Percentiles rank a stretch among this genome's conserved stretches.
These are phyloP conservation scores for Fusarium compactum DNA, from an alignment of 2,329 filamentous ascomycete genomes.

Conservation along the genomic window DNA sequence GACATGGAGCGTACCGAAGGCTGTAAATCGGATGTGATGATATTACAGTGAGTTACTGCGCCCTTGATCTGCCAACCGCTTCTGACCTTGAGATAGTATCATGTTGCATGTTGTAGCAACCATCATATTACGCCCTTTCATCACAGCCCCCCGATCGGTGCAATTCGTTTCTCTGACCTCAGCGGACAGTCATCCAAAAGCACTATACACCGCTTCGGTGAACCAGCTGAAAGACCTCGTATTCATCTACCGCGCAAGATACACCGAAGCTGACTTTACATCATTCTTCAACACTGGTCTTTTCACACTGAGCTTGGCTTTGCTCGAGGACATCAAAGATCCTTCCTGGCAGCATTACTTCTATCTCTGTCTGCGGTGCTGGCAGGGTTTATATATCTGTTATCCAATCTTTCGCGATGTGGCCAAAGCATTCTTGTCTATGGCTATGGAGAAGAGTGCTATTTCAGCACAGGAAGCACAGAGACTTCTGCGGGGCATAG, in stretches of 20 bases:
- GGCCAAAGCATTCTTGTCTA: not conserved
- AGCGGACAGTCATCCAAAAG: not conserved
- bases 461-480: not conserved
- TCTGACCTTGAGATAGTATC: not conserved
- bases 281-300: not conserved
- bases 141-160: accelerated
- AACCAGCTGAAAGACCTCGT: not conserved
- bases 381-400: not conserved
- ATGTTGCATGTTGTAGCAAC: not conserved
- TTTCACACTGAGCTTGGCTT: not conserved
- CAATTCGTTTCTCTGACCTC: not conserved
- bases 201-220: not conserved
- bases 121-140: not conserved
- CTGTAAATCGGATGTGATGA: not conserved
- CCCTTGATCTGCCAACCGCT: not conserved
- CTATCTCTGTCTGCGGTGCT: not conserved
- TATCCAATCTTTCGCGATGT: not conserved
- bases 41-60: not conserved
- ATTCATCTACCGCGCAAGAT: not conserved
- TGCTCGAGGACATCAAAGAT: not conserved
- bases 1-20: not conserved
- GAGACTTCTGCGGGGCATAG: not conserved
- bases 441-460: not conserved
- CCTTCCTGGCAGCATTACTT: not conserved
- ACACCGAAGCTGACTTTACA: not conserved